Percentiles rank a stretch among this genome's conserved stretches.
phyloP scores from a whole-genome alignment of 1,139 yeast species.

The Saccharomyces hybrid region DNA sequence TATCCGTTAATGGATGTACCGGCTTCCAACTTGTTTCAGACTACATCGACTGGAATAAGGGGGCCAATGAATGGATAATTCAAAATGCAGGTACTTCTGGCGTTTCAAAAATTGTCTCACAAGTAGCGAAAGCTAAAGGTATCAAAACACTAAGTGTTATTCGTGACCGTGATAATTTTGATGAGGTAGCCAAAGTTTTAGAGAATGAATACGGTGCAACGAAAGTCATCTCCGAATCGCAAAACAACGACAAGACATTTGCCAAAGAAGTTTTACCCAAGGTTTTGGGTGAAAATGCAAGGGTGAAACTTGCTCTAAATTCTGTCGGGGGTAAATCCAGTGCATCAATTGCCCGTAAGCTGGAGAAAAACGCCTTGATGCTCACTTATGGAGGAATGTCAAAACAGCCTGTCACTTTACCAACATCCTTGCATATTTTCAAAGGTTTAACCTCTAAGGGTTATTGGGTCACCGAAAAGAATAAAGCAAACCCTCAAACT shows the following conservation, averaged over 20 bases:
- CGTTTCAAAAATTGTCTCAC: constrained; percentile 91
- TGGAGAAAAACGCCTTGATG: constrained; percentile 63
- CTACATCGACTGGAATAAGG: constrained; percentile 52
- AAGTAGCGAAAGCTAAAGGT: constrained; percentile 72
- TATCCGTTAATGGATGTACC: constrained; percentile 85
- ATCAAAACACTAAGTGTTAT: constrained; percentile 80
- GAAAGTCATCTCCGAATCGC: constrained; percentile 81
- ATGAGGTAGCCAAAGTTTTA: constrained; percentile 40
- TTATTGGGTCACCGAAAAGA: constrained; percentile 85
- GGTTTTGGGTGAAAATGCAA: constrained; percentile 43
- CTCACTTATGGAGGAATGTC: constrained; percentile 98
- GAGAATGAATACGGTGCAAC: constrained; percentile 77
- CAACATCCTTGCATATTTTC: constrained; percentile 84
- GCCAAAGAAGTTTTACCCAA: constrained; percentile 54
- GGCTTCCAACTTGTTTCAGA: constrained; percentile 84
- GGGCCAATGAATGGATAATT: constrained; percentile 74
- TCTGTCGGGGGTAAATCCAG: constrained; percentile 90
- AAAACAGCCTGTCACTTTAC: constrained; percentile 82
- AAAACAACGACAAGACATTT: constrained; percentile 62
- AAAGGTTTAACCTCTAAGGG: constrained; percentile 82
- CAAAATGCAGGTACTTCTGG: constrained; percentile 97
- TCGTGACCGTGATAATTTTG: constrained; percentile 73
- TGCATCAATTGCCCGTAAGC: constrained; percentile 73
- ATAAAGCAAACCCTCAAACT: constrained; percentile 54
- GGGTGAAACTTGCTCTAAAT: constrained; percentile 71